These are phyloP conservation scores for Colletotrichum chrysophilum DNA, from an alignment of 2,329 filamentous ascomycete genomes.

Conservation along the genomic window DNA sequence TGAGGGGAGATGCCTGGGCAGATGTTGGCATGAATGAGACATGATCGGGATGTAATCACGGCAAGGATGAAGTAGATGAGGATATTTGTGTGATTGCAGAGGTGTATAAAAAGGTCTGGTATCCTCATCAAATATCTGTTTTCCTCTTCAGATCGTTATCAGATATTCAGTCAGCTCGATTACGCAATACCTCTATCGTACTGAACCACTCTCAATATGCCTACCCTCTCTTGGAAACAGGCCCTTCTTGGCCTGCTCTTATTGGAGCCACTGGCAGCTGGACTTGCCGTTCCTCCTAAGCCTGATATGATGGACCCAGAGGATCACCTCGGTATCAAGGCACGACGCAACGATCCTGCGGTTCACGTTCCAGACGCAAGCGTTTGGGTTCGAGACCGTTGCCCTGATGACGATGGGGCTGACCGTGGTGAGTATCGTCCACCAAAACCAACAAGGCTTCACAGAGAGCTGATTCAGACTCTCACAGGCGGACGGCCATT, in stretches of 20 bases:
- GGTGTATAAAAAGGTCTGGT: neutral
- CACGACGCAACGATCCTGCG: neutral
- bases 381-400: neutral
- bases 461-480: neutral
- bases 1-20: neutral
- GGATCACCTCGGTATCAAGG: neutral
- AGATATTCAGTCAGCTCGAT: neutral
- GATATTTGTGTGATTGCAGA: neutral
- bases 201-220: neutral
- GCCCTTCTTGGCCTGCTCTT: neutral
- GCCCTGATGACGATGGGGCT: neutral
- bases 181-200: no score
- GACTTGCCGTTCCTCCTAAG: neutral
- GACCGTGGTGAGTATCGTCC: neutral
- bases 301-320: neutral
- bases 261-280: neutral
- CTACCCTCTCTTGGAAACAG: neutral
- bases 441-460: neutral
- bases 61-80: neutral
- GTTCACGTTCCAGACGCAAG: neutral
- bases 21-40: neutral
- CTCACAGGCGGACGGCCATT: neutral
- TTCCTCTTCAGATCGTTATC: no score
- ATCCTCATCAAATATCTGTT: rapidly evolving
- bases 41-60: neutral